Conservation (phyloP, 1,139 yeast species). For the Yamadazyma buinensis region DNA sequence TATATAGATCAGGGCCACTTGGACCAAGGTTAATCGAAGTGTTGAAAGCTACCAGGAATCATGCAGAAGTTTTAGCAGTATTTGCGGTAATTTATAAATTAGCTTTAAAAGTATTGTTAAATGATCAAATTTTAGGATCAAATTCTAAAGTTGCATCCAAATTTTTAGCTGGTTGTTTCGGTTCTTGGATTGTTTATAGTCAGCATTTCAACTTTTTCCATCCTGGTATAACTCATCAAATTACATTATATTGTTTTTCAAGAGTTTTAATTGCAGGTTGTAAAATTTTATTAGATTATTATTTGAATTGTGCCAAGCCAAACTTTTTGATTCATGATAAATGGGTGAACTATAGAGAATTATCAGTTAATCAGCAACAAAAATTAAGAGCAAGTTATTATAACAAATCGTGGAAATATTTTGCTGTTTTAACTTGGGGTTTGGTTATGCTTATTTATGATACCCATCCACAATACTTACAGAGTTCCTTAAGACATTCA, state of each 20-base stretch:
- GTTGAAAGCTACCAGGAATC: constrained; percentile 56
- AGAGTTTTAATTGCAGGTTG: constrained; percentile 53
- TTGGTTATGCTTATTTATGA: constrained; percentile 70
- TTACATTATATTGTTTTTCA: constrained; percentile 60
- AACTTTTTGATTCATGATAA: constrained; percentile 20
- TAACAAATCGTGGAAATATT: constrained; percentile 55
- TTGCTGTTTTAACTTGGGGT: constrained; percentile 75
- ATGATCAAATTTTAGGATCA: constrained; percentile 35
- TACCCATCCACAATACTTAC: constrained; percentile 59
- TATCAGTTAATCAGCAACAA: constrained; percentile 28
- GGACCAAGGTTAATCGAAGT: constrained; percentile 48
- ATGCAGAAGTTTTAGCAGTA: constrained; percentile 62
- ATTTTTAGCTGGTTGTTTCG: constrained; percentile 61
- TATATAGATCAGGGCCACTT: constrained; percentile 49
- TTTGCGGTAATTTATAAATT: constrained; percentile 64
- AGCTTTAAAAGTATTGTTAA: constrained; percentile 26
- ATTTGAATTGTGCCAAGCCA: constrained; percentile 37
- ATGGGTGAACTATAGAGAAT: constrained; percentile 22
- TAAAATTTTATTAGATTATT: constrained; percentile 42
- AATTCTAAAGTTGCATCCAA: constrained; percentile 30
- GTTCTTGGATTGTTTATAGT: constrained; percentile 65
- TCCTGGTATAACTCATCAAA: constrained; percentile 53
- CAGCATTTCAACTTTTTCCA: constrained; percentile 47
- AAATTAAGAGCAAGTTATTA: constrained; percentile 33
- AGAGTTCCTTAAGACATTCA: constrained; percentile 63